Evolutionary conservation across 163 green algal species (phyloP), one percentile per base, ranked within the genome.

Genomic region (Scenedesmus sp.): DNA sequence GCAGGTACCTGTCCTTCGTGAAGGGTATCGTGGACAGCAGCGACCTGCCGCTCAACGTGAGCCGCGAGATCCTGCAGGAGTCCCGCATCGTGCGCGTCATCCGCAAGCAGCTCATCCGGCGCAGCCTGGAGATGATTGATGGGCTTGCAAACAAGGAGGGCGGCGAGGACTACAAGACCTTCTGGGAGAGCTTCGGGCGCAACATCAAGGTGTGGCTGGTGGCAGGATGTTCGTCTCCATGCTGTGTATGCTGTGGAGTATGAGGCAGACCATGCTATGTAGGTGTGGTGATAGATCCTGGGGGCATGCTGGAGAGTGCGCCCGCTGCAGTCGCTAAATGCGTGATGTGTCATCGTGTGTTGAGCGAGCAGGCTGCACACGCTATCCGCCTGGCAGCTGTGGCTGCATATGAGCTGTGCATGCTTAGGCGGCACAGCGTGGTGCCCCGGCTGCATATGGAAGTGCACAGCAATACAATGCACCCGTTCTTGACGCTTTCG

Each of bases 41-140:
- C 57, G 98, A 99, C 96, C 96, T 99, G 92, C 98, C 98, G 4
- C 97, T 99, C 82, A 99, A 99, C 93, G 98, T 99, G 6, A 98
- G 95, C 13, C 96, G 98, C 86, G 98, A 99, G 94, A 99, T 99
- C 92, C 94, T 99, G 84, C 98, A 99, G 96, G 98, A 99, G 95
- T 97, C 91, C 23, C 95, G 97, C 82, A 96, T 99, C 84, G 96
- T 99, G 91, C 96, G 98, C 34, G 95, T 98, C 76, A 99, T 99
- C 92, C 94, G 96, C 88, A 98, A 98, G 94, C 97, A 99, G 94
- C 96, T 99, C 66, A 95, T 99, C 34, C 90, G 94, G 18, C 91
- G 93, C 94, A n/a, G 18, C 73, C 57, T 99, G 5, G 98, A 99
- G 92, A 99, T 99, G 97, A 95, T 99, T 23, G 95, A 97, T 66